Percentiles rank a stretch among this genome's conserved stretches.
phyloP scores from a whole-genome alignment of 805 yeast species.

The Teunomyces atbi region DNA sequence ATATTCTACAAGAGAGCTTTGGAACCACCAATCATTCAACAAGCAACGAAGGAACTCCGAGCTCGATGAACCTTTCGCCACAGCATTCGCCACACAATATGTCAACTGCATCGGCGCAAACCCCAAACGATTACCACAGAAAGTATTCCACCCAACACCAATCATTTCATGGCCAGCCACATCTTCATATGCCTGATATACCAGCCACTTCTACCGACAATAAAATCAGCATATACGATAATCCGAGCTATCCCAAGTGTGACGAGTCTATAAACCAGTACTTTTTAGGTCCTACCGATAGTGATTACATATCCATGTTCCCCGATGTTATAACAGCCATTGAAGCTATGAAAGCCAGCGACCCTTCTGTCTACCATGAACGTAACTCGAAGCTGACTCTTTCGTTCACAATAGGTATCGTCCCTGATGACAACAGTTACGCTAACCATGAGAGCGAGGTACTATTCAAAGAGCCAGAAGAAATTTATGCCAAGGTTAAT shows the following conservation, averaged over 20 bases:
- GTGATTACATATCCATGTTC: slow-evolving; percentile 42
- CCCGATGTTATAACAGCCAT: slow-evolving; percentile 60
- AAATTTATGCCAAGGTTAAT: slow-evolving; percentile 71
- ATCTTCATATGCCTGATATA: slow-evolving; percentile 12
- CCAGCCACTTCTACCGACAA: not conserved
- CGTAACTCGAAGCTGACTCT: slow-evolving; percentile 40
- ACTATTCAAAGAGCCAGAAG: slow-evolving; percentile 60
- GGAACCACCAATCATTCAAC: slow-evolving; percentile 25
- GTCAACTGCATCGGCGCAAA: not conserved
- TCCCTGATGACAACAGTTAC: slow-evolving; percentile 34
- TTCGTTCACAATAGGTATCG: slow-evolving; percentile 49
- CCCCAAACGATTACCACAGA: not conserved
- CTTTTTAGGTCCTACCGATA: slow-evolving; percentile 53
- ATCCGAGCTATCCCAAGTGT: slow-evolving; percentile 40
- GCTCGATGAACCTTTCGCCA: slow-evolving; percentile 33
- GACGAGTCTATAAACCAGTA: slow-evolving; percentile 67
- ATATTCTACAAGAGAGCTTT: slow-evolving; percentile 53
- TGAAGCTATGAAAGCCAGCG: slow-evolving; percentile 33
- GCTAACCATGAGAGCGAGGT: slow-evolving; percentile 15
- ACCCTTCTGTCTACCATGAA: slow-evolving; percentile 42
- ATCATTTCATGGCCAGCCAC: slow-evolving; percentile 15
- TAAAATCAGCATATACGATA: slow-evolving; percentile 14
- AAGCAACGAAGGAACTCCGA: slow-evolving; percentile 39
- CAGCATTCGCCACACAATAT: slow-evolving; percentile 30
- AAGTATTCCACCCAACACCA: not conserved